phyloP scores from a whole-genome alignment of 805 yeast genomes.

The Metschnikowia noctiluminum region DNA sequence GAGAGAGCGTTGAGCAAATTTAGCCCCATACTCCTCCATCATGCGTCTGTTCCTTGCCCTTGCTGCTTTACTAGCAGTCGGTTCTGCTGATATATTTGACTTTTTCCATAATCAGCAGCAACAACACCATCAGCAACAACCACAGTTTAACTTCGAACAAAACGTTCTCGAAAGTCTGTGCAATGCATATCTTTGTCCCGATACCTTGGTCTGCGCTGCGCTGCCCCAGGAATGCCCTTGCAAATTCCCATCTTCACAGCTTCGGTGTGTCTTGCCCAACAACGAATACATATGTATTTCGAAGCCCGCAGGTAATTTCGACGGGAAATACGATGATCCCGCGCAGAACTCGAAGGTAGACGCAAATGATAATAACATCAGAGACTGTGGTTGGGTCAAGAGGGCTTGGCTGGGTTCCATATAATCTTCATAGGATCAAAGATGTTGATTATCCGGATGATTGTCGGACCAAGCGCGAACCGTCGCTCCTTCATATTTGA shows the following conservation, averaged over 20 bases:
- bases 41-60: conserved; percentile 3
- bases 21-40: too few species aligned
- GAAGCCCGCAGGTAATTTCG: conserved; percentile 54
- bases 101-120: conserved; percentile 24
- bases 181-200: conserved; percentile 71
- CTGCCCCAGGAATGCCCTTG: conserved; percentile 79
- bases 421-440: background rate
- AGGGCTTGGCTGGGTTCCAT: conserved; percentile 25
- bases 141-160: conserved; percentile 30
- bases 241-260: conserved; percentile 79
- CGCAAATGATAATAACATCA: conserved; percentile 46
- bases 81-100: conserved; percentile 33
- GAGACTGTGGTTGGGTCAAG: conserved; percentile 85
- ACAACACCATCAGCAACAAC: conserved; percentile 1
- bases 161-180: conserved; percentile 48
- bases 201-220: conserved; percentile 74
- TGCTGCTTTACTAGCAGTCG: conserved; percentile 11
- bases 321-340: conserved; percentile 33
- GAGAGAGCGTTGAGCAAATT: too few species aligned
- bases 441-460: background rate
- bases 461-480: background rate
- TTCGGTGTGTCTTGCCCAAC: conserved; percentile 75
- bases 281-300: conserved; percentile 77
- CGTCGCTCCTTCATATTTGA: too few species aligned
- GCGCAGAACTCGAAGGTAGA: conserved; percentile 47